phyloP scores from a whole-genome alignment of 2,329 filamentous ascomycete genomes.

The Cadophora sp. region DNA sequence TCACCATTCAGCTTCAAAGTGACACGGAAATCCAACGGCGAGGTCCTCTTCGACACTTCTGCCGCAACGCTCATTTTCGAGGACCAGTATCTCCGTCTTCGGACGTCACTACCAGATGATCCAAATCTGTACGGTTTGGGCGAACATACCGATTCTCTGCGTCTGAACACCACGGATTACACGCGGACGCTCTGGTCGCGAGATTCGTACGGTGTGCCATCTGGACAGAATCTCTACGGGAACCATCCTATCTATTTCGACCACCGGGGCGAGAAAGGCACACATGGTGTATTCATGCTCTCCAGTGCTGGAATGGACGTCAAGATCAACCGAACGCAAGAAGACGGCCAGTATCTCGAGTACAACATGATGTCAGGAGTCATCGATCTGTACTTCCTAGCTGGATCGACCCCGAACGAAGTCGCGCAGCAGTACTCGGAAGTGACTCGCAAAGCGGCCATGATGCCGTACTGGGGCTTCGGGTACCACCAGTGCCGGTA shows the following conservation, averaged over 20 bases:
- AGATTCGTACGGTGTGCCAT: slow-evolving; percentile 63
- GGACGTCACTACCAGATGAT: slow-evolving; percentile 62
- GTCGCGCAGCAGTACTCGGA: slow-evolving; percentile 66
- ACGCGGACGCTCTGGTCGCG: slow-evolving; percentile 67
- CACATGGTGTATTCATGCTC: slow-evolving; percentile 72
- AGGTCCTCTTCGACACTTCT: slow-evolving; percentile 67
- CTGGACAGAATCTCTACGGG: slow-evolving; percentile 66
- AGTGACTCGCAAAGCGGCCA: slow-evolving; percentile 61
- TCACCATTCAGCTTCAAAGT: slow-evolving; percentile 69
- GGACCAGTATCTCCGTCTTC: slow-evolving; percentile 67
- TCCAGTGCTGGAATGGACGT: slow-evolving; percentile 82
- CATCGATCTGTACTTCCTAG: slow-evolving; percentile 74
- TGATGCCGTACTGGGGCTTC: slow-evolving; percentile 70
- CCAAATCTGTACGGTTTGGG: slow-evolving; percentile 71
- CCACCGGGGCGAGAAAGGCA: slow-evolving; percentile 57
- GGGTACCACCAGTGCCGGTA: slow-evolving; percentile 70
- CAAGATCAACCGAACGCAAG: slow-evolving; percentile 68
- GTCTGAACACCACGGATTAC: slow-evolving; percentile 64
- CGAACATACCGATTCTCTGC: slow-evolving; percentile 66
- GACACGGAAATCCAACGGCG: slow-evolving; percentile 53
- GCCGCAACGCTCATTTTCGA: slow-evolving; percentile 65
- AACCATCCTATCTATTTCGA: slow-evolving; percentile 71
- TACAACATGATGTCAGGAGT: slow-evolving; percentile 82
- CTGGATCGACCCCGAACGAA: slow-evolving; percentile 63
- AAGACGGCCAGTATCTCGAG: slow-evolving; percentile 69